phyloP scores from a whole-genome alignment of 2,329 filamentous ascomycete genomes.

The Colletotrichum cereale region DNA sequence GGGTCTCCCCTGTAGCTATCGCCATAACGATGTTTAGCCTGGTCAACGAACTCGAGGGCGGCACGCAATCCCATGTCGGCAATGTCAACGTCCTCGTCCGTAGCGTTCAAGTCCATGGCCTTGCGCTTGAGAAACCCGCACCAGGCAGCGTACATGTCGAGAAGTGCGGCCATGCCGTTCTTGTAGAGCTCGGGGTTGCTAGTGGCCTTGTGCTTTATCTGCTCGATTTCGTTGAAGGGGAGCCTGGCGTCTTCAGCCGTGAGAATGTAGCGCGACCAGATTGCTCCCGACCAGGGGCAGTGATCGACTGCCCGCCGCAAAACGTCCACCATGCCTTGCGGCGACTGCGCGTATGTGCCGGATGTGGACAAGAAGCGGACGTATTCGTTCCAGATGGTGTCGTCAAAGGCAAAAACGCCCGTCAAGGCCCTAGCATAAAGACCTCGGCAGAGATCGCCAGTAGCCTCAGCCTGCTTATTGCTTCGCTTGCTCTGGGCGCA shows the following conservation, averaged over 20 bases:
- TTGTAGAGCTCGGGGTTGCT: constrained; percentile 86
- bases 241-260: constrained; percentile 83
- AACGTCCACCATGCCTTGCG: constrained; percentile 72
- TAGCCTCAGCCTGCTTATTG: constrained; percentile 57
- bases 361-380: constrained; percentile 77
- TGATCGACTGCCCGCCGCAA: constrained; percentile 87
- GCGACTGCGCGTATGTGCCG: constrained; percentile 52
- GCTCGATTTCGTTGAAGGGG: constrained; percentile 84
- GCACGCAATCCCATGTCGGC: constrained; percentile 90
- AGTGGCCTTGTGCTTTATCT: constrained; percentile 93
- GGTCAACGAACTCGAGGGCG: constrained; percentile 87
- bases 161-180: constrained; percentile 86
- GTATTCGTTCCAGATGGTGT: constrained; percentile 86
- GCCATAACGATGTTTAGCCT: constrained; percentile 81
- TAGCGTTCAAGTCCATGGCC: constrained; percentile 79
- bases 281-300: constrained; percentile 90
- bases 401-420: constrained; percentile 77
- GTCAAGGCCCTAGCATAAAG: constrained; percentile 84
- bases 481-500: constrained; percentile 71
- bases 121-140: constrained; percentile 91
- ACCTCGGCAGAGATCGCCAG: constrained; percentile 67
- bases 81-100: constrained; percentile 87
- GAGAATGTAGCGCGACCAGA: constrained; percentile 92
- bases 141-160: constrained; percentile 95
- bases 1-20: constrained; percentile 86